Base-by-base conservation (phyloP, 176 grass and related monocot genomes). In the Puya raimondii region DNA sequence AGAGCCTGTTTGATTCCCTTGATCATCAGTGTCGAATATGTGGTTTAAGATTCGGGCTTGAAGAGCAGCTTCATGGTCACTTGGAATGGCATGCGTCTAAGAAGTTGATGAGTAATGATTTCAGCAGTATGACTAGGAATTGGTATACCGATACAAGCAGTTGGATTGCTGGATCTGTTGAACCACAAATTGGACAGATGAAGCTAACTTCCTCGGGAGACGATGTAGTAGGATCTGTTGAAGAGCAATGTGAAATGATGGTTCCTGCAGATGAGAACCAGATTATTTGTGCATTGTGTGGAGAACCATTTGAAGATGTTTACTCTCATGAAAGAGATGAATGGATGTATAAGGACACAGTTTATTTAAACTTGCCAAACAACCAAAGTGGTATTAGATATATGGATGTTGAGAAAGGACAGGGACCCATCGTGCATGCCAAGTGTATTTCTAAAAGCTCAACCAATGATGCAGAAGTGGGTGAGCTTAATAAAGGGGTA, bases 211-310 rank as follows among this genome's bases (percentile, higher is more conserved):
- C 33, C 76, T 86, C 69, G 70, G 64, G 85, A 64, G 59, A 27
- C 29, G 90, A 91, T 64, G 51, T 88, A 67, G 76, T 88, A 67
- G 76, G 64, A 33, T 70, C 29, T 27, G 61, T 33, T 9, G 94
- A 88, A 25, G 87, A 99, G 80, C 48, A 17, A 18, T 85, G 77
- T 66, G 84, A 80, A 64, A 77, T 72, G 26, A 86, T 93, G 85
- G 89, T 93, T 66, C 87, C 89, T 66, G 87, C 94, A 78, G 94
- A 99, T 54, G 90, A 99, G 70, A 93, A 69, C 3, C 94, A 99
- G 81, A 78, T 82, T 66, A 74, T 99, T 51, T 99, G 94, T 87
- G 82, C 64, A 21, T 72, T 99, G 16, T 99, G 94, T 68, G 94
- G 94, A 47, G 85, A 91, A 69, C 69, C 80, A 73, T 99, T 99